Conservation (phyloP, 2,329 filamentous ascomycete species). For the Fusarium bulbicola region DNA sequence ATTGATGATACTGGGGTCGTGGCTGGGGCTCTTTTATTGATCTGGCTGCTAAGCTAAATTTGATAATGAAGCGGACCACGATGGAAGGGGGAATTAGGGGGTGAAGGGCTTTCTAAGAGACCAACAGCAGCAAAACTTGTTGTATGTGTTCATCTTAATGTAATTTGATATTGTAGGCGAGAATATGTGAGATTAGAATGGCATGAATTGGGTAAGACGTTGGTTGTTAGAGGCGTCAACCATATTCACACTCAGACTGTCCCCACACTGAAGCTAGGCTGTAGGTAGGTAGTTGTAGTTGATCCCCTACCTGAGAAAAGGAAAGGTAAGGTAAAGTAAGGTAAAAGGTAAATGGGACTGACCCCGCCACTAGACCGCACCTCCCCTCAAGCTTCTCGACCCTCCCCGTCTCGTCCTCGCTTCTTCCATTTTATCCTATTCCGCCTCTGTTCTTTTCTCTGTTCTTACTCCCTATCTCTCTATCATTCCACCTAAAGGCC, state of each 20-base stretch:
- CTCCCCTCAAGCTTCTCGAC: conserved; percentile 38
- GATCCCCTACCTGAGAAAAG: conserved; percentile 39
- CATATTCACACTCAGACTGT: background rate
- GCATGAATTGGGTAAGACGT: conserved; percentile 30
- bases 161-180: conserved; percentile 23
- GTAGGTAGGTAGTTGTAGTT: conserved; percentile 15
- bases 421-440: conserved; percentile 28
- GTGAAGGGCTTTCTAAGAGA: background rate
- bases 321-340: conserved; percentile 31
- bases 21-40: conserved; percentile 30
- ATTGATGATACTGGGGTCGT: conserved; percentile 23
- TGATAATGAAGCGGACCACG: conserved; percentile 6
- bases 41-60: conserved; percentile 26
- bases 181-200: conserved; percentile 19
- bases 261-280: conserved; percentile 34
- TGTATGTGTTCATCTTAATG: conserved; percentile 4
- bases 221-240: conserved; percentile 16
- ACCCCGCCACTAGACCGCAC: conserved; percentile 38
- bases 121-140: background rate
- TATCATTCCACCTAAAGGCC: conserved; percentile 2
- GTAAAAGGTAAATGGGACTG: conserved; percentile 41
- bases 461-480: conserved; percentile 2
- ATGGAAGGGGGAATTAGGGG: conserved; percentile 10
- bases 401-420: conserved; percentile 14
- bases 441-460: conserved; percentile 20